Evolutionary conservation across 495 filamentous ascomycete genomes (phyloP), one percentile per base, ranked within the genome.

Genomic region (Talaromyces wortmannii): DNA sequence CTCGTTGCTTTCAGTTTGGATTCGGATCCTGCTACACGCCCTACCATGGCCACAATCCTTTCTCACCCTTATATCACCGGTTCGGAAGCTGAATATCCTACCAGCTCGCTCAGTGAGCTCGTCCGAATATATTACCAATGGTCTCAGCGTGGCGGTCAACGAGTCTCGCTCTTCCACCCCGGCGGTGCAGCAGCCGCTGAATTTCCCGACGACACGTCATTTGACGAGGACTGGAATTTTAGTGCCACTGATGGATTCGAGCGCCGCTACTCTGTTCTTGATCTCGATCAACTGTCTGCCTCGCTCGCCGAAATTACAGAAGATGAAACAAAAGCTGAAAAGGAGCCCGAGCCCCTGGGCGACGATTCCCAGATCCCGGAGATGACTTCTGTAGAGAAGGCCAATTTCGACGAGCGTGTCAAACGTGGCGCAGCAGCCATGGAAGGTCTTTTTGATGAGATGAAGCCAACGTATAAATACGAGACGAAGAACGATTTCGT

Each of bases 191-290:
- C 84, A 32, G 84, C 83, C 29, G 80, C 83, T 18, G 74, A 80
- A 45, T 62, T 75, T 36, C 67, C 74, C 48, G 61, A 64, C 61
- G 46, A 62, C 63, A 59, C 69, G 7, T 31, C 23, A 5, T 52
- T 65, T 1, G 67, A 69, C 2, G 87, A 91, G 56, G 88, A 92
- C 59, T 96, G 94, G 90, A 96, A 92, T 61, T 96, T 96, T 62
- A 91, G 88, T 63, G 91, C 88, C 0, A 94, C 90, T 0, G 85
- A 89, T 53, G 87, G 84, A 8, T 95, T 96, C 64, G 87, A 95
- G 62, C 78, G 83, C 55, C 61, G 74, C 40, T 77, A 76, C 45
- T 76, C 74, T 3, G 73, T 75, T 33, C 70, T 77, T 43, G 72
- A 78, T 49, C 59, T 78, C 12, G 71, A 77, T 52, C 63, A 77